Base-by-base conservation (phyloP, 371 early-diverging fungal species). In the Nematocida parisii region DNA sequence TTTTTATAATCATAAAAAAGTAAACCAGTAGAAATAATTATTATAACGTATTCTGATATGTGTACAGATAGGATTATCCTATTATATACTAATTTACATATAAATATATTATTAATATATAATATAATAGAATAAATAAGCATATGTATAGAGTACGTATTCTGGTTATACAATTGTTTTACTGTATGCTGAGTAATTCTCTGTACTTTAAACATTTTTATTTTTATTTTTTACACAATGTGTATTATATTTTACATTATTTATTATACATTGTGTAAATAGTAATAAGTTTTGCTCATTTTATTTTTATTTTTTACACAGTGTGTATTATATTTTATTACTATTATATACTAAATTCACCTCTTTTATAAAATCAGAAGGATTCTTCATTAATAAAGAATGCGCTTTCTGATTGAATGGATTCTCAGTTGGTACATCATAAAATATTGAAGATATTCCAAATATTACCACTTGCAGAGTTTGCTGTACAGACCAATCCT, bases 401-500 rank as follows among this genome's bases (percentile, higher is more conserved):
- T 54, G 40, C 1, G 84, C 87, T 54, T 83, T 81, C 39, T 47
- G 54, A 58, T 87, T 86, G 15, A 87, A 74, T 27, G 87, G 82
- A 72, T 83, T 71, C 20, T 87, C 85, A 39, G 61, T 58, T 22
- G 66, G 67, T 18, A 84, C 22, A 33, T 86, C 81, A 50, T 74
- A 61, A 71, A 87, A 87, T 27, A 84, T 83, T 18, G 72, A 27
- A 56, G 71, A 72, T 18, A 85, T 20, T 39, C 81, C 81, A 42
- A 82, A 70, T 47, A 87, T 40, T 27, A 86, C 77, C 40, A 57
- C 73, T 45, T 85, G 81, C 39, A 87, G 3, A 3, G 83, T 82
- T 55, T 77, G 81, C 5, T 60, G 61, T 39, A 83, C 72, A 15
- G 42, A 75, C 87, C 87, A 87, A 20, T 84, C 82, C 6, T 81